These are phyloP conservation scores for Lactarius quietus DNA, from an alignment of 768 basidiomycete genomes.

Conservation along the genomic window DNA sequence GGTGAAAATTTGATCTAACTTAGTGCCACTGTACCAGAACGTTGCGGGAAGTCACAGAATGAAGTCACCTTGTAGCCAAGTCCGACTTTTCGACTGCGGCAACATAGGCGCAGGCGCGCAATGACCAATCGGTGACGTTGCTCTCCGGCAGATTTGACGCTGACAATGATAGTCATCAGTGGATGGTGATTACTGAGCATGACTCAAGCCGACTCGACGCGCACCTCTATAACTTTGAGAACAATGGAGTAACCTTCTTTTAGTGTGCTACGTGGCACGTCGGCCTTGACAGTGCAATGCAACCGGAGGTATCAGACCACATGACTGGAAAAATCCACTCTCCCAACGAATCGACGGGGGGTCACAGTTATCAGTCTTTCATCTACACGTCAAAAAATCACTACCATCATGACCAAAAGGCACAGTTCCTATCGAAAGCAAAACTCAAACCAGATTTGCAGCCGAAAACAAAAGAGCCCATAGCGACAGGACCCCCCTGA, in stretches of 20 bases:
- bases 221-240: background rate
- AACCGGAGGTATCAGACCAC: background rate
- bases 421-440: too few relatives aligned
- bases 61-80: too few relatives aligned
- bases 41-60: too few relatives aligned
- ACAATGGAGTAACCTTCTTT: background rate
- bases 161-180: too few relatives aligned
- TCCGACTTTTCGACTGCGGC: background rate
- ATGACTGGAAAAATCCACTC: background rate
- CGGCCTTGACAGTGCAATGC: background rate
- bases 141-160: background rate
- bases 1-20: too few relatives aligned
- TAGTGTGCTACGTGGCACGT: background rate
- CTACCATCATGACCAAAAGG: too few relatives aligned
- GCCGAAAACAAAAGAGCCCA: background rate
- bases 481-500: background rate
- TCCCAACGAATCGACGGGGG: background rate
- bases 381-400: too few relatives aligned
- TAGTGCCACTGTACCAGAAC: too few relatives aligned
- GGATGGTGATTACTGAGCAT: background rate
- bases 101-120: background rate
- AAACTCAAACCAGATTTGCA: background rate
- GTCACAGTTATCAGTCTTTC: too few relatives aligned
- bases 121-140: background rate
- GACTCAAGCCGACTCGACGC: background rate